Evolutionary conservation across 495 filamentous ascomycete genomes (phyloP).

Genomic region (Hypoxylon lienhwacheense): DNA sequence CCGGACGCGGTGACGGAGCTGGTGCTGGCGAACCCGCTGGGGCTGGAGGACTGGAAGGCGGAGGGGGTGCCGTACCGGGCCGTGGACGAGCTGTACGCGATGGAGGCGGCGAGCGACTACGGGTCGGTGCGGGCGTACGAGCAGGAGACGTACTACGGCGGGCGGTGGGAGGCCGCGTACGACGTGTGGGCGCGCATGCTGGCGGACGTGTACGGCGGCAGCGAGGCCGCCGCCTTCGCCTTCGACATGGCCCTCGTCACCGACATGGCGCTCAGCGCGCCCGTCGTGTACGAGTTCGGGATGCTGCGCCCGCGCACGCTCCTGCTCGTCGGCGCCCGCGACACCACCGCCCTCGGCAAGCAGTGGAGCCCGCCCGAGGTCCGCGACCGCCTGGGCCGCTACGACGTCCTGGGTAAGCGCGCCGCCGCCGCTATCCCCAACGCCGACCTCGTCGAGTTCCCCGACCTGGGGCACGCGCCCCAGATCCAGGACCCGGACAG

Average conservation of each 20-base stretch:
- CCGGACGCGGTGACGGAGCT: conserved; percentile 36
- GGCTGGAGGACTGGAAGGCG: conserved; percentile 50
- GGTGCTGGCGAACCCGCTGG: conserved; percentile 46
- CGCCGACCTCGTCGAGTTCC: conserved; percentile 45
- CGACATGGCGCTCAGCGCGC: conserved; percentile 50
- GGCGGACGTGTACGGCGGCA: conserved; percentile 46
- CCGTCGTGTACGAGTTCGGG: conserved; percentile 48
- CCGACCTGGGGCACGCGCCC: conserved; percentile 48
- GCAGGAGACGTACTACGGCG: conserved; percentile 49
- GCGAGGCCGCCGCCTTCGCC: conserved; percentile 37
- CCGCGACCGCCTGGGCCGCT: conserved; percentile 44
- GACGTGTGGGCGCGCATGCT: conserved; percentile 54
- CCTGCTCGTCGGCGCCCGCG: conserved; percentile 45
- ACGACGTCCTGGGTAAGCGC: conserved; percentile 45
- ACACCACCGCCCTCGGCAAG: conserved; percentile 51
- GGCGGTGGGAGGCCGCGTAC: conserved; percentile 42
- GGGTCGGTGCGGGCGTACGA: conserved; percentile 44
- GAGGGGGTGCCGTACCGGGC: conserved; percentile 45
- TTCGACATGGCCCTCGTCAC: conserved; percentile 43
- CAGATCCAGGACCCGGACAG: conserved; percentile 47
- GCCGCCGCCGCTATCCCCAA: conserved; percentile 45
- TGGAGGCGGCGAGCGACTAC: conserved; percentile 43
- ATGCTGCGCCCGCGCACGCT: conserved; percentile 41
- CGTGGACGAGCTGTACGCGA: conserved; percentile 35
- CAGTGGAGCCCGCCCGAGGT: conserved; percentile 49